Evolutionary conservation across 768 basidiomycete genomes (phyloP), one percentile per base, ranked within the genome.

Genomic region (Mycena sanguinolenta): DNA sequence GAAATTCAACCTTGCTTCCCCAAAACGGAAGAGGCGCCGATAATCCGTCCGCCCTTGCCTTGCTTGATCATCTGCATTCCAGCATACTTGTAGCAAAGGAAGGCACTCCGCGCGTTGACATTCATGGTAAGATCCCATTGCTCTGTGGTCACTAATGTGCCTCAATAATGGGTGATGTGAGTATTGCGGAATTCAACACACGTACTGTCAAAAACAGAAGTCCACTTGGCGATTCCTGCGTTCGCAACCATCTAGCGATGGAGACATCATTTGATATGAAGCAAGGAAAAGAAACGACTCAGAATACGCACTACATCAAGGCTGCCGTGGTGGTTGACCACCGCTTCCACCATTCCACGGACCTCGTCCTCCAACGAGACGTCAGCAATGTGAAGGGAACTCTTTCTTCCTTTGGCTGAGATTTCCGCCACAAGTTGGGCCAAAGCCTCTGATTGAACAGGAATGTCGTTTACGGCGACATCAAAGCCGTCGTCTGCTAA

Each of bases 401-500:
- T 58, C 0, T 25, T 27, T 13, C 77, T 59, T 0, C 70, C 77
- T n/a, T 75, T 72, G 21, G 73, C 73, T 21, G 71, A 69, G 28
- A 83, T 71, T n/a, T 81, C 77, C 0, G 63, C 30, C 0, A 76
- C 79, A 16, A 79, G 68, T 6, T 65, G 54, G 13, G 68, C 71
- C 5, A 85, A 73, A 25, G 76, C 62, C 10, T 75, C 71, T 4
- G 65, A 63, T 52, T 80, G 78, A 0, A 74, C 58, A 6, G 77
- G 39, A 5, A 83, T 72, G 60, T 84, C 86, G n/a, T 83, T 85
- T 60, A 85, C 71, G 32, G 79, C 80, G 32, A 86, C 74, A 60
- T 83, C 82, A 65, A 82, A 81, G 19, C 84, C 84, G 63, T 82
- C 84, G 12, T 75, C 62, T 25, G 85, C 84, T 28, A 87, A 80